phyloP scores from a whole-genome alignment of 768 basidiomycete genomes.

The Boletus vinaceobasis region DNA sequence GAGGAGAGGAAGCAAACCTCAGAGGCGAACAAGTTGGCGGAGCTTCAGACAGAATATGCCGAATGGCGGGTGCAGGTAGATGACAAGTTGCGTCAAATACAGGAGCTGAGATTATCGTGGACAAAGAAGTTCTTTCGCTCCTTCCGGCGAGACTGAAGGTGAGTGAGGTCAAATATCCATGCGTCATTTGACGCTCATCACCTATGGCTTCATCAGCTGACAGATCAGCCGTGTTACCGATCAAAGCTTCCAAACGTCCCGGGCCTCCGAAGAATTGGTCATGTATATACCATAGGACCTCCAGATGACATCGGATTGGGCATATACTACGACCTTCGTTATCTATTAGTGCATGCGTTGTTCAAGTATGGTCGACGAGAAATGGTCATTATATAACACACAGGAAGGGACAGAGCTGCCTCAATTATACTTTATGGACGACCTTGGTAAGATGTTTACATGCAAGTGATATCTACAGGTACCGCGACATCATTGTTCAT shows the following conservation, averaged over 20 bases:
- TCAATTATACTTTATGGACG: too few species aligned
- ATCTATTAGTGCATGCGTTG: too few species aligned
- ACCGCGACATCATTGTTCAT: too few species aligned
- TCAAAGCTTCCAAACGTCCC: background rate
- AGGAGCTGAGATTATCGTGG: constrained; percentile 7
- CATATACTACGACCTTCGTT: too few species aligned
- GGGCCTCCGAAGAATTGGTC: background rate
- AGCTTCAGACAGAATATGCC: constrained; percentile 10
- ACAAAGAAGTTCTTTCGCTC: background rate
- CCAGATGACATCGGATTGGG: too few species aligned
- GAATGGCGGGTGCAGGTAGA: constrained; percentile 1
- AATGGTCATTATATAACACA: too few species aligned
- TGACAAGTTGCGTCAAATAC: constrained; percentile 8
- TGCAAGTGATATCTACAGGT: too few species aligned
- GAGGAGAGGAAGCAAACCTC: constrained; percentile 6
- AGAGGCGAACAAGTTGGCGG: background rate
- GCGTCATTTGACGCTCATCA: background rate
- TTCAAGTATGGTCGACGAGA: too few species aligned
- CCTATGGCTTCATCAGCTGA: background rate
- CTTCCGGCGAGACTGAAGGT: background rate
- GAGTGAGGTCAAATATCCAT: background rate
- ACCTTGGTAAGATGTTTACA: too few species aligned
- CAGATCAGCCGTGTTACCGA: too few species aligned
- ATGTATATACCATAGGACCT: background rate
- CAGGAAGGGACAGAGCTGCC: too few species aligned